A percentile compares a stretch with the other conserved stretches of the same genome.
Conservation (phyloP, 345 rosid genomes). For the Brassica cretica region DNA sequence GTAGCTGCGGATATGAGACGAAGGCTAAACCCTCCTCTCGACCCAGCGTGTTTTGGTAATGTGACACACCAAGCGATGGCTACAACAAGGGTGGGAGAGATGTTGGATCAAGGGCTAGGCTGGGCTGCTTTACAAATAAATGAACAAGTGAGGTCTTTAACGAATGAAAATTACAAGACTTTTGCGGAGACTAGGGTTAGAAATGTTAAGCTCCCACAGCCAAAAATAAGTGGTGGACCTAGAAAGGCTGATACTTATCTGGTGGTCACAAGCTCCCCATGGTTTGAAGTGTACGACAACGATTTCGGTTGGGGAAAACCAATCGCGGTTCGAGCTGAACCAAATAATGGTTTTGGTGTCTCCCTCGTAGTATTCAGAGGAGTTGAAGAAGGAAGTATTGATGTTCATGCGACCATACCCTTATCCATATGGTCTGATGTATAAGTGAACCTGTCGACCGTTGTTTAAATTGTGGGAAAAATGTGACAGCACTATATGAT, state of each 20-base stretch:
- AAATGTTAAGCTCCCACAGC: background rate
- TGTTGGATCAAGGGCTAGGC: background rate
- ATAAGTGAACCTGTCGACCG: background rate
- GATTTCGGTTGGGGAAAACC: background rate
- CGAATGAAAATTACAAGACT: background rate
- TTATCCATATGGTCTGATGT: slow-evolving; percentile 14
- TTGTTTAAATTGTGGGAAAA: background rate
- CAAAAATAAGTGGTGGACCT: background rate
- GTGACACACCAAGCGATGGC: background rate
- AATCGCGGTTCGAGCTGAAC: slow-evolving; percentile 9
- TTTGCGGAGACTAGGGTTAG: slow-evolving; percentile 19
- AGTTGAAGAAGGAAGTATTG: slow-evolving; percentile 27
- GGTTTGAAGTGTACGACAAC: slow-evolving; percentile 44
- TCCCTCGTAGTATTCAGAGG: slow-evolving; percentile 15
- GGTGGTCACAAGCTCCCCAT: slow-evolving; percentile 12
- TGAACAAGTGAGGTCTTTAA: background rate
- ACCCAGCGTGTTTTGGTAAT: slow-evolving; percentile 45
- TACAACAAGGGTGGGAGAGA: slow-evolving; percentile 1
- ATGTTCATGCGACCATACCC: background rate
- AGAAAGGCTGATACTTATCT: background rate
- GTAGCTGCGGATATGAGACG: slow-evolving; percentile 25
- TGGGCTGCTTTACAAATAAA: slow-evolving; percentile 6
- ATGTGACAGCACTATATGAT: background rate
- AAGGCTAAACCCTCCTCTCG: slow-evolving; percentile 37
- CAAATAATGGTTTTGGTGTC: background rate